Evolutionary conservation across 345 rosid species (phyloP).

Genomic region (Conringia planisiliqua): DNA sequence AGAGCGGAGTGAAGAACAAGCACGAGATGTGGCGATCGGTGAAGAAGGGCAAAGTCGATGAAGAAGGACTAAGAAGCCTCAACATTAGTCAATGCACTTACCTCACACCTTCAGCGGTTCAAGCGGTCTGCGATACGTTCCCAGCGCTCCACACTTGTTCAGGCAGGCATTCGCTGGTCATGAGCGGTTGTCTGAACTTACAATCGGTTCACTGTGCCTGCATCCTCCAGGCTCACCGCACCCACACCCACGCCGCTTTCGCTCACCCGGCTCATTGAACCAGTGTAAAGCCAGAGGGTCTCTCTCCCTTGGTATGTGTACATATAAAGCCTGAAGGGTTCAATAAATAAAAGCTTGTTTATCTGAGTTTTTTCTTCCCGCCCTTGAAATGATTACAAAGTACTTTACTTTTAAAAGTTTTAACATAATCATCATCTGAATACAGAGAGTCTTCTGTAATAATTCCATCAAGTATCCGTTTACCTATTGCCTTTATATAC

Average conservation of each 20-base stretch:
- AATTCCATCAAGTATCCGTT: background rate
- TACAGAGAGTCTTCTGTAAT: background rate
- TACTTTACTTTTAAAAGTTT: background rate
- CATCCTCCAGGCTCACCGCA: constrained; percentile 67
- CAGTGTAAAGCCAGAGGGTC: constrained; percentile 5
- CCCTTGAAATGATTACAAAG: constrained; percentile 7
- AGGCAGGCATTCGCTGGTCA: constrained; percentile 86
- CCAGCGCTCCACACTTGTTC: constrained; percentile 97
- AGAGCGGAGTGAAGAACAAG: constrained; percentile 64
- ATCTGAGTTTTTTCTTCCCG: background rate
- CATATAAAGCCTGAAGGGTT: background rate
- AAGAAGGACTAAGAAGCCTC: constrained; percentile 77
- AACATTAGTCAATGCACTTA: constrained; percentile 99
- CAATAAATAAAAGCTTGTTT: constrained; percentile 10
- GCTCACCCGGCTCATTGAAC: constrained; percentile 31
- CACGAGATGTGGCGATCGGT: constrained; percentile 54
- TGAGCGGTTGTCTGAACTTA: constrained; percentile 85
- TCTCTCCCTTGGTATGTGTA: constrained; percentile 5
- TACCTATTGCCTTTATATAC: too few species aligned
- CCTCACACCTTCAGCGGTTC: constrained; percentile 90
- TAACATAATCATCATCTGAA: background rate
- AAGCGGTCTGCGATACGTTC: constrained; percentile 86
- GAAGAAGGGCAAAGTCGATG: constrained; percentile 37
- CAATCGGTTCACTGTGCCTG: constrained; percentile 95
- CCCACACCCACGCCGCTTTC: background rate